Base-by-base conservation (phyloP, 495 filamentous ascomycete species). In the Penicillium turbatum region DNA sequence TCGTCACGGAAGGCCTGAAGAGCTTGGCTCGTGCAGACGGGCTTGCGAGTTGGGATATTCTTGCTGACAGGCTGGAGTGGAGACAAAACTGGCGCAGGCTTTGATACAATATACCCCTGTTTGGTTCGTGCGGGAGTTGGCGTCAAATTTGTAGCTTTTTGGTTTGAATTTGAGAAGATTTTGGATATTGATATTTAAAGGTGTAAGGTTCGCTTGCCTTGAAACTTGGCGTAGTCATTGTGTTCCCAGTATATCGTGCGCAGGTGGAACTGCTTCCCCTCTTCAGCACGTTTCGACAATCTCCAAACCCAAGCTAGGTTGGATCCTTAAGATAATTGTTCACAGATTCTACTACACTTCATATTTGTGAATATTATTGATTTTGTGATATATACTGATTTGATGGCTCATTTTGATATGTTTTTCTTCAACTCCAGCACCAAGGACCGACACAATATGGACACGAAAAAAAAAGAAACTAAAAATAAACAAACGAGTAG, bases 21-120 rank as follows among this genome's bases (percentile, higher is more conserved):
- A 66, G 70, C 11, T 56, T 81, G 6, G 70, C 76, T 51, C 72
- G 79, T 15, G 71, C 64, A 21, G 69, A 75, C 37, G 77, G 69
- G 15, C 67, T 73, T n/a, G 56, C 66, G 9, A 70, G 65, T 41
- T 80, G 81, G 74, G 74, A 80, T 30, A 72, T 77, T 46, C 65
- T 83, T 38, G 79, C 79, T 6, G 76, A 78, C 30, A 69, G 66
- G 41, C 39, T 72, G 19, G 68, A 71, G 27, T 71, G 68, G 68
- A 59, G 57, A 19, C 66, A 57, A 13, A 48, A 37, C 19, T 60
- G 46, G 46, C 35, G 42, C 10, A 52, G 21, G 26, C 15, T 16
- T 17, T 51, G 16, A 42, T 50, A 21, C 19, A 55, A 44, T 24
- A 34, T 44, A 44, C 41, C 41, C 41, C 16, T 42, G 21, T 42